Evolutionary conservation across 306 rosid species (phyloP), one percentile per base, ranked within the genome.

Genomic region (Datisca glomerata): DNA sequence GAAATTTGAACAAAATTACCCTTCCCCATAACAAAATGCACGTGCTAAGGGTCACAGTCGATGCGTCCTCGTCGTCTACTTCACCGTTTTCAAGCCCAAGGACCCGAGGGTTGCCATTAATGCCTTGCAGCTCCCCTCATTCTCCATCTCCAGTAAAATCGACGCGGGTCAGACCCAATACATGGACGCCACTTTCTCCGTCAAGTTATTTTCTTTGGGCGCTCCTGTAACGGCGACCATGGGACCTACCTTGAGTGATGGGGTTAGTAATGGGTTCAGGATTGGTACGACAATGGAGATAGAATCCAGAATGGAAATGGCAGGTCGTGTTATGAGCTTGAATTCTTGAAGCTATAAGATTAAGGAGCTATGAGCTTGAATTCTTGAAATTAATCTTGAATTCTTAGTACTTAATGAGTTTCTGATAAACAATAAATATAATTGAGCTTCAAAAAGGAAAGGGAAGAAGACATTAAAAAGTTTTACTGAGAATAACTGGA

Each of bases 171-270:
- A 51, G 31, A 85, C 93, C 13, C 62, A 76, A 51, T 59, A 48
- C 66, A 66, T 85, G 75, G 75, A 81, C 0, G 95, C 87, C 21
- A 76, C 84, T 0, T 76, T 85, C 25, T 46, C 79, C 23, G 93
- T 80, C 0, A 59, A 67, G 40, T 61, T 87, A 3, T 66, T 80
- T 35, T 75, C 81, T 0, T 15, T 85, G 4, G n/a, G n/a, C 0
- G 12, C 12, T 31, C 35, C 35, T 11, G 35, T 31, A 1, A 8
- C 35, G 35, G 35, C 35, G 35, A 31, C 35, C 2, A 13, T 63
- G 56, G 73, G 58, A 0, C 53, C 82, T 45, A 45, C 60, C 2
- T 1, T 68, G 2, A 51, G 56, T 0, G 69, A 41, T 1, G 72
- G 68, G 31, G 36, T 48, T 17, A 47, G 20, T 19, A 47, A 53